Conservation (phyloP, 805 yeast species). For the Hagleromyces aurorensis region DNA sequence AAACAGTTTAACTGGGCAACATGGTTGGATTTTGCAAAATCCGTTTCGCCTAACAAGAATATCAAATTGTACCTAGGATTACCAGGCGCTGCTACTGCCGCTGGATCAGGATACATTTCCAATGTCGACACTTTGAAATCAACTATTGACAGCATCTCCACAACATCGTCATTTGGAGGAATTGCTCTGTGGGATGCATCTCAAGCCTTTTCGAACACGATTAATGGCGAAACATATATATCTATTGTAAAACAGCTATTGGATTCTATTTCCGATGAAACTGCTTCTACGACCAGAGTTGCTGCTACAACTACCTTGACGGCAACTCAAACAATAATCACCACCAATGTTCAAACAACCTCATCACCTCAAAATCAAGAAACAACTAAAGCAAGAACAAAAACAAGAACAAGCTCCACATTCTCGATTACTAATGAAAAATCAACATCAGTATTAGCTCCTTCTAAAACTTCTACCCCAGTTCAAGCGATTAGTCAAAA, state of each 20-base stretch:
- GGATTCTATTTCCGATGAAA: conserved; percentile 16
- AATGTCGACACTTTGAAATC: conserved; percentile 33
- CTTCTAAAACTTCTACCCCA: too few species aligned
- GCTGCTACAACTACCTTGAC: conserved; percentile 10
- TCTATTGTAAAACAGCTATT: conserved; percentile 38
- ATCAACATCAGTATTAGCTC: too few species aligned
- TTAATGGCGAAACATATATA: conserved; percentile 39
- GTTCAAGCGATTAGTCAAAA: too few species aligned
- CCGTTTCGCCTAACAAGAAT: conserved; percentile 55
- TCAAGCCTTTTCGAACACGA: conserved; percentile 46
- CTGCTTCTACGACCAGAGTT: conserved; percentile 10
- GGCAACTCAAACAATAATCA: too few species aligned
- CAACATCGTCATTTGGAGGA: conserved; percentile 73
- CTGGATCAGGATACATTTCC: conserved; percentile 55
- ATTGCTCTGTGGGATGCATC: conserved; percentile 90
- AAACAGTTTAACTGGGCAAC: conserved; percentile 57
- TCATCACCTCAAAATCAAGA: too few species aligned
- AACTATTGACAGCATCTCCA: conserved; percentile 64
- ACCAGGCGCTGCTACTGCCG: conserved; percentile 56
- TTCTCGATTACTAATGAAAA: too few species aligned
- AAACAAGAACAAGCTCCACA: too few species aligned
- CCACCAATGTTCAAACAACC: too few species aligned
- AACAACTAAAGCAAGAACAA: too few species aligned
- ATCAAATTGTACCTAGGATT: conserved; percentile 68
- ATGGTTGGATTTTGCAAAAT: conserved; percentile 60